Base-by-base conservation (phyloP, 257 asterid species). In the Nicotiana otophora region DNA sequence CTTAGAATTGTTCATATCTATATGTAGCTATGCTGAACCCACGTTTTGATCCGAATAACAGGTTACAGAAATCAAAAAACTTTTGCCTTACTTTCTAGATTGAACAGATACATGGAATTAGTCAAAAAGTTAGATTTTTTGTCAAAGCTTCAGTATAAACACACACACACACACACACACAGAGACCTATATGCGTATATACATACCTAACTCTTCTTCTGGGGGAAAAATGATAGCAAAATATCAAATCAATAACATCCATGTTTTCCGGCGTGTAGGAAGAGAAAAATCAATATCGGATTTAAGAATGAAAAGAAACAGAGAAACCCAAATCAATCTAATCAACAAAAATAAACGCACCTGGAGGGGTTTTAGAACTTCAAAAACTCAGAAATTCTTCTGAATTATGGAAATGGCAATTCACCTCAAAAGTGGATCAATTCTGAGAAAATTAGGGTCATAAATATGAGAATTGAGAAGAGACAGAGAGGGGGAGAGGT, bases 341-440 rank as follows among this genome's bases (percentile, higher is more conserved):
- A 74, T 61, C 26, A 74, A 74, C 17, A 48, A 51, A 74, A 14
- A 2, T 7, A 74, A 51, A 51, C 39, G 26, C 17, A 51, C 80
- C 80, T 75, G 63, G 48, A 75, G 42, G 42, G 80, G 80, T 74
- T 48, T 72, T 48, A 46, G 78, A 46, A 39, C 58, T 39, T 69
- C 54, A 36, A 46, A 68, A 62, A 10, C 31, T 28, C 11, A 28
- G 70, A 64, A 23, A 65, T 65, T 65, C 20, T 31, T 31, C 66
- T 60, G 20, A 8, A 9, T 42, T 42, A 39, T 39, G 48, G 48
- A 30, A 70, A 39, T 28, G 12, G 33, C 7, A 31, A 66, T 66
- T 46, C 79, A 46, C 34, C 79, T 72, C 54, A 72, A 23, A 46
- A 72, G 4, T 7, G 36, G 78, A 72, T 12, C 60, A 72, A 46